Percentiles rank a stretch among this genome's conserved stretches.
Conservation (phyloP, 192 early-diverging fungal species). For the Obelidium mucronatum region DNA sequence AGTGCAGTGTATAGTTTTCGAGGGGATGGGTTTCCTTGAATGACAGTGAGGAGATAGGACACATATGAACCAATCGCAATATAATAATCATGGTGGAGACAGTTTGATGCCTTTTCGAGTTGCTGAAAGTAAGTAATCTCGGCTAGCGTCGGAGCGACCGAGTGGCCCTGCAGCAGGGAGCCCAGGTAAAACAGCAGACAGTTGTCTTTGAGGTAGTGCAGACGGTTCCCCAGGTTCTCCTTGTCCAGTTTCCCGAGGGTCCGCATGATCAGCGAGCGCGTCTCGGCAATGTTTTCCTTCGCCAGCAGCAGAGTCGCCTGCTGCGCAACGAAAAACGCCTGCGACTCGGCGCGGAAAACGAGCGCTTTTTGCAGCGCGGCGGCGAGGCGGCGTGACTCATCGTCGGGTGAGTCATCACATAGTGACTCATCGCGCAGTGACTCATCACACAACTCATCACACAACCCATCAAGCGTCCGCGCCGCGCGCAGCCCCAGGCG, state of each 20-base stretch:
- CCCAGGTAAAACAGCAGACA: neutral
- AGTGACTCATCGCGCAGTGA: neutral
- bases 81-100: neutral
- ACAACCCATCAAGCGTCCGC: neutral
- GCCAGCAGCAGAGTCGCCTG: neutral
- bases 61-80: neutral
- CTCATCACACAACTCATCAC: neutral
- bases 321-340: neutral
- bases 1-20: neutral
- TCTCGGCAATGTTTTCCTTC: neutral
- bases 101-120: neutral
- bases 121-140: neutral
- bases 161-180: neutral
- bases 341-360: neutral
- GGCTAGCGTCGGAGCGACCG: neutral
- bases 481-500: neutral
- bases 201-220: neutral
- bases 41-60: neutral
- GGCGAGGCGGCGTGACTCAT: neutral
- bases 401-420: neutral
- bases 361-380: neutral
- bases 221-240: neutral
- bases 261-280: neutral
- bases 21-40: neutral
- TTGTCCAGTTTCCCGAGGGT: neutral